phyloP scores from a whole-genome alignment of 129 eudicot genomes.

The Helichrysum umbraculigerum region DNA sequence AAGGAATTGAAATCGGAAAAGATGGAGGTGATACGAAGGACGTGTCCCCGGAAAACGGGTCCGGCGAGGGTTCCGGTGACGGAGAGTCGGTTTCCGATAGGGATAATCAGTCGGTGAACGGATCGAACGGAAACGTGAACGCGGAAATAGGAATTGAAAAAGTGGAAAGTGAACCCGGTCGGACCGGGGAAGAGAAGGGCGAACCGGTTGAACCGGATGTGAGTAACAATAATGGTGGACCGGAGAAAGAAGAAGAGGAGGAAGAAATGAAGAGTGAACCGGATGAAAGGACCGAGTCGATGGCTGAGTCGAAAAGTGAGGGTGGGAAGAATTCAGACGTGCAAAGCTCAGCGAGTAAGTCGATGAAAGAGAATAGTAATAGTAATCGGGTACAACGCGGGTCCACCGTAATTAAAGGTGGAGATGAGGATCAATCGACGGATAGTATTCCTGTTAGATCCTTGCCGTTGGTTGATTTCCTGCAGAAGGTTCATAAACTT shows the following conservation, averaged over 20 bases:
- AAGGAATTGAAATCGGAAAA: conserved; percentile 32
- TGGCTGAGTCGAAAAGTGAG: conserved; percentile 52
- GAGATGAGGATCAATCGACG: conserved; percentile 39
- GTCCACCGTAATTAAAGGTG: conserved; percentile 16
- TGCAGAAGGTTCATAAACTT: conserved; percentile 56
- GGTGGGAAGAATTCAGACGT: conserved; percentile 65
- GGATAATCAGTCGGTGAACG: conserved; percentile 63
- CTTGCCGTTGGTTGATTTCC: conserved; percentile 62
- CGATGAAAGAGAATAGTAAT: conserved; percentile 39
- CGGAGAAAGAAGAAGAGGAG: conserved; percentile 38
- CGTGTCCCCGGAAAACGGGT: neutral
- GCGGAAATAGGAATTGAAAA: conserved; percentile 22
- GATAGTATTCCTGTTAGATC: conserved; percentile 53
- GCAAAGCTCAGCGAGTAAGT: conserved; percentile 81
- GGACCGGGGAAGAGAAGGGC: conserved; percentile 21
- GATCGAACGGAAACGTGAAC: conserved; percentile 59
- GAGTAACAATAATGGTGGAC: neutral
- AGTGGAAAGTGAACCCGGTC: conserved; percentile 27
- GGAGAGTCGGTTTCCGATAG: conserved; percentile 25
- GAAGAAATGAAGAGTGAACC: conserved; percentile 34
- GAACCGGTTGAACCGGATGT: conserved; percentile 31
- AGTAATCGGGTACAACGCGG: conserved; percentile 35
- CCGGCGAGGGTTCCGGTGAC: conserved; percentile 13
- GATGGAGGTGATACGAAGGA: neutral
- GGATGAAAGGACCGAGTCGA: conserved; percentile 37